These are phyloP conservation scores for Orobanche coerulescens DNA, from an alignment of 257 asterid genomes.

Conservation along the genomic window DNA sequence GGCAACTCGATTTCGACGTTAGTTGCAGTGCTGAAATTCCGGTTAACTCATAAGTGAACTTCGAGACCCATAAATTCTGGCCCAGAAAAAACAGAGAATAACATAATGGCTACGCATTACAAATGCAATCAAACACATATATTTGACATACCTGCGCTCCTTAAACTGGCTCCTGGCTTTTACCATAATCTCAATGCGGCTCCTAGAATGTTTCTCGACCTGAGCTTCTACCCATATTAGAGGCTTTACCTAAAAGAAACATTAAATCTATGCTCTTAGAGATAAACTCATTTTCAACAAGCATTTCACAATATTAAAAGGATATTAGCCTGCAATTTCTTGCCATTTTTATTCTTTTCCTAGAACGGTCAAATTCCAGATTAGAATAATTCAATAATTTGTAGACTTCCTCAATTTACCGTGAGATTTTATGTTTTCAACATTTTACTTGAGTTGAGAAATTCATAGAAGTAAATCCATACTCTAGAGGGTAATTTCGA, in stretches of 20 bases:
- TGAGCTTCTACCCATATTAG: conserved; percentile 97
- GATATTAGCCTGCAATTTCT: neutral
- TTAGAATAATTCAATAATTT: neutral
- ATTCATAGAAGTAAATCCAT: neutral
- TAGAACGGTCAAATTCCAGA: neutral
- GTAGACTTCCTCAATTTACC: neutral
- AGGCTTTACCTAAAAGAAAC: conserved; percentile 77
- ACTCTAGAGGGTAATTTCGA: neutral
- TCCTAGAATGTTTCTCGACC: conserved; percentile 78
- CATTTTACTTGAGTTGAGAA: neutral
- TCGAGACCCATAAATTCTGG: conserved; percentile 4
- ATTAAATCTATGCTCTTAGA: neutral
- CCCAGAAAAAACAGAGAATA: neutral
- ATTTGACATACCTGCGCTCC: conserved; percentile 73
- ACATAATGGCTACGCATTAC: neutral
- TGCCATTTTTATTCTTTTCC: neutral
- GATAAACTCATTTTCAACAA: neutral
- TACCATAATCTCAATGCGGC: conserved; percentile 79
- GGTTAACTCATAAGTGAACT: conserved; percentile 20
- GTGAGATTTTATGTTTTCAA: neutral
- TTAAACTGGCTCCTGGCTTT: conserved; percentile 96
- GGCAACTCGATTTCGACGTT: conserved; percentile 96
- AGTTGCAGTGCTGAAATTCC: conserved; percentile 81
- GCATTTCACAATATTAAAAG: neutral
- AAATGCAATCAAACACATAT: neutral